These are phyloP conservation scores for Astragalus membranaceus DNA, from an alignment of 306 rosid species.

Conservation along the genomic window DNA sequence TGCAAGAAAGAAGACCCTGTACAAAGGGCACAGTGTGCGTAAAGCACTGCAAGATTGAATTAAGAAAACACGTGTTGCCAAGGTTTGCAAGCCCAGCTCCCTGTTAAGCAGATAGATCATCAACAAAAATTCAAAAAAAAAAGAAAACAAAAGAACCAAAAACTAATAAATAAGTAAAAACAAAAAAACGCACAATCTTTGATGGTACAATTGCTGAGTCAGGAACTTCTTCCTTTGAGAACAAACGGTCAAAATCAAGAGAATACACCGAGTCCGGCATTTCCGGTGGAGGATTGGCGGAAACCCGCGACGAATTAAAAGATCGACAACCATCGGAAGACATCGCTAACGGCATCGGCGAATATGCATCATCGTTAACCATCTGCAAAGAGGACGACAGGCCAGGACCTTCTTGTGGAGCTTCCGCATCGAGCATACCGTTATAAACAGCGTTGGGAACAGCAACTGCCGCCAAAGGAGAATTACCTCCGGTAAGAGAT, in stretches of 20 bases:
- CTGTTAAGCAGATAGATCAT: constrained; percentile 31
- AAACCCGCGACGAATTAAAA: background rate
- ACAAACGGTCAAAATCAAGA: background rate
- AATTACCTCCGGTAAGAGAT: background rate
- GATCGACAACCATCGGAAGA: constrained; percentile 2
- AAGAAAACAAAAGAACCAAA: background rate
- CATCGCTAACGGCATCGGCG: background rate
- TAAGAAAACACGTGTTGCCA: constrained; percentile 83
- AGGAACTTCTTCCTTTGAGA: background rate
- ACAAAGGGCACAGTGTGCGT: constrained; percentile 83
- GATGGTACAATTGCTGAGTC: constrained; percentile 16
- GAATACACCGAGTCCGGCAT: background rate
- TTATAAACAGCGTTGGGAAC: background rate
- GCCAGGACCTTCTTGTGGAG: background rate
- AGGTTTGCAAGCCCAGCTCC: constrained; percentile 82
- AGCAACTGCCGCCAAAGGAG: background rate
- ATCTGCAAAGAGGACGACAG: background rate
- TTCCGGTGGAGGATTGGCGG: background rate
- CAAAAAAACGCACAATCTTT: constrained; percentile 20
- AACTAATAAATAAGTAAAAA: background rate
- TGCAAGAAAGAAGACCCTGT: constrained; percentile 41
- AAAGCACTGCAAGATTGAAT: constrained; percentile 76
- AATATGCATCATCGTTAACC: background rate
- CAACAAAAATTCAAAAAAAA: background rate
- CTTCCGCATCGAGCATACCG: background rate